Evolutionary conservation across 2,329 filamentous ascomycete genomes (phyloP).

Genomic region (Drechslera avenae): DNA sequence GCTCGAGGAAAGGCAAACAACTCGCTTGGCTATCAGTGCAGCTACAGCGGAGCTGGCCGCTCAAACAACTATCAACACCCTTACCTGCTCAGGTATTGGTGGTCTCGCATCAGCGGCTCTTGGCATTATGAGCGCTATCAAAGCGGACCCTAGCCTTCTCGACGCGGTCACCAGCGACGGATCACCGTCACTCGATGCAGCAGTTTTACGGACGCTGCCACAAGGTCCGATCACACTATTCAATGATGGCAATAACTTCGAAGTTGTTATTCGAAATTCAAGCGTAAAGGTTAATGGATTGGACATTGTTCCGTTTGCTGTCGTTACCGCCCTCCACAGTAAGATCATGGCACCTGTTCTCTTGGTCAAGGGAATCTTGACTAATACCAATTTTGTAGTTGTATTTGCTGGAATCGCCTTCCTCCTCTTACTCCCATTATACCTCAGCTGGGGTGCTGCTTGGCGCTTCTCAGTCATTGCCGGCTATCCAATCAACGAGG

Average conservation of each 20-base stretch:
- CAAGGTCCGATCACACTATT: constrained; percentile 30
- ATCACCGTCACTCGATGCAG: constrained; percentile 23
- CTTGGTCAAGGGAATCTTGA: background rate
- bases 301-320: constrained; percentile 20
- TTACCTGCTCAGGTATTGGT: constrained; percentile 37
- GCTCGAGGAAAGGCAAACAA: background rate
- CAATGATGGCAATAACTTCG: constrained; percentile 33
- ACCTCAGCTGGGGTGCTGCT: constrained; percentile 32
- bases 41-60: constrained; percentile 23
- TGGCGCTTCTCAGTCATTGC: constrained; percentile 33
- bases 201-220: constrained; percentile 23
- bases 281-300: constrained; percentile 31
- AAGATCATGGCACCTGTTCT: background rate
- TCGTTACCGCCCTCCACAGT: constrained; percentile 33
- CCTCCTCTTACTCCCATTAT: constrained; percentile 33
- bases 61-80: constrained; percentile 23
- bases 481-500: constrained; percentile 30
- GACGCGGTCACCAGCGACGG: background rate
- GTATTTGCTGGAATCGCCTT: constrained; percentile 30
- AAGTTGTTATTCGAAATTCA: constrained; percentile 23
- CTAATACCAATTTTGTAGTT: constrained; percentile 15
- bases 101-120: constrained; percentile 29
- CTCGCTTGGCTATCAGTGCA: constrained; percentile 27
- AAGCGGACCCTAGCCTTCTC: constrained; percentile 14
- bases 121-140: constrained; percentile 21